These are phyloP conservation scores for Russula emetica DNA, from an alignment of 768 basidiomycete species.

Conservation along the genomic window DNA sequence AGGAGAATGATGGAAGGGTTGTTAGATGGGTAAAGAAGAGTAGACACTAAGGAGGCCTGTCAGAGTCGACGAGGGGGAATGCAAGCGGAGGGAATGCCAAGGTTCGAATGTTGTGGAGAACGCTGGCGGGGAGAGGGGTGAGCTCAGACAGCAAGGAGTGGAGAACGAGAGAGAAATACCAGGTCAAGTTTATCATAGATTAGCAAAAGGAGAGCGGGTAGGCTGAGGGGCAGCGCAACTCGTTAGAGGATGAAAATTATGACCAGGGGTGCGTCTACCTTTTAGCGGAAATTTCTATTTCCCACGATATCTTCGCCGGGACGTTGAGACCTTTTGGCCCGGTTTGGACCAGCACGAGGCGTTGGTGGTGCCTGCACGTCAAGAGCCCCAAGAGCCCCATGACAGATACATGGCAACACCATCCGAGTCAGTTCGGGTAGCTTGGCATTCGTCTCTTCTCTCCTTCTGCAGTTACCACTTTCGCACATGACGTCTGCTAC, in stretches of 20 bases:
- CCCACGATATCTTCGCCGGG: conserved; percentile 3
- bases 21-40: neutral
- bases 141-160: neutral
- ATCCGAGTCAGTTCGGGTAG: neutral
- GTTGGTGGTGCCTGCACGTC: neutral
- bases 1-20: conserved; percentile 9
- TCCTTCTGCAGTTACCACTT: neutral
- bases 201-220: conserved; percentile 14
- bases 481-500: neutral
- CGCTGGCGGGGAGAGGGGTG: conserved; percentile 27
- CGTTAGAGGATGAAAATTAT: neutral
- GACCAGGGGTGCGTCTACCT: neutral
- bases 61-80: conserved; percentile 56
- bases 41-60: conserved; percentile 70
- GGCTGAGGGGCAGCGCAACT: conserved; percentile 4
- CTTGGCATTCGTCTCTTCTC: neutral
- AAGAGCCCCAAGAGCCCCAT: neutral
- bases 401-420: too few species aligned
- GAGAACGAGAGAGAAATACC: conserved; percentile 17
- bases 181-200: conserved; percentile 30
- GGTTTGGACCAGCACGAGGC: neutral
- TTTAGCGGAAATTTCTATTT: conserved; percentile 8
- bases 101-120: conserved; percentile 40
- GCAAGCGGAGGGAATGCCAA: conserved; percentile 62
- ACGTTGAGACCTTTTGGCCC: neutral